phyloP scores from a whole-genome alignment of 164 flowering plant genomes.

The Santalum album region DNA sequence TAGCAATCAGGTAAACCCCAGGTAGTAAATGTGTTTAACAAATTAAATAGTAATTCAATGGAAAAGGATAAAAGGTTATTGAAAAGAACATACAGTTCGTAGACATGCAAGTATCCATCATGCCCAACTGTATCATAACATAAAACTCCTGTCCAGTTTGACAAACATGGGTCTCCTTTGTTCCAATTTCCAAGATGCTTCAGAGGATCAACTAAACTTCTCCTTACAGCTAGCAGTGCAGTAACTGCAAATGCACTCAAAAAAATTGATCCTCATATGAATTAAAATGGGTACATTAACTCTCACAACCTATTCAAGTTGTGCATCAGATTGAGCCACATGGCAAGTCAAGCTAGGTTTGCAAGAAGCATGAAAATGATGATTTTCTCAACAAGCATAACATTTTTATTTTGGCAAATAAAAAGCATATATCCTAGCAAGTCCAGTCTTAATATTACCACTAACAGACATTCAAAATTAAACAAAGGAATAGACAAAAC shows the following conservation, averaged over 20 bases:
- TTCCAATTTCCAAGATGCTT: conserved; percentile 48
- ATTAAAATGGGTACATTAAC: conserved; percentile 1
- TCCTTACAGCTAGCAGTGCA: conserved; percentile 44
- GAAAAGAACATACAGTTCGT: conserved; percentile 42
- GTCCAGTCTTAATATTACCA: no score
- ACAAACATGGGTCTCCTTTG: conserved; percentile 65
- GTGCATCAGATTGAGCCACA: no score
- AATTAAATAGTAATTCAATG: not conserved
- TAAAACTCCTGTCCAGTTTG: conserved; percentile 67
- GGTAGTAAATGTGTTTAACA: no score
- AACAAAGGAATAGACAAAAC: no score
- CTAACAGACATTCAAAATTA: no score
- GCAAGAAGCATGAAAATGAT: no score
- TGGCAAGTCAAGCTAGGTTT: no score
- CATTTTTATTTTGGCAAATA: no score
- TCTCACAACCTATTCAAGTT: not conserved
- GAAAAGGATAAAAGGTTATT: not conserved
- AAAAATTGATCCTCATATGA: not conserved
- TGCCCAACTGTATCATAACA: conserved; percentile 28
- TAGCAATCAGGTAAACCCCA: no score
- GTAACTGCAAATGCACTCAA: conserved; percentile 33
- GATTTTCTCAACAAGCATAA: no score
- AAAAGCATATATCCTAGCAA: no score
- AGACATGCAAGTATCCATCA: conserved; percentile 63
- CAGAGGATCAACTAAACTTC: conserved; percentile 38